These are phyloP conservation scores for Arctostaphylos glauca DNA, from an alignment of 148 eudicot species.

Conservation along the genomic window DNA sequence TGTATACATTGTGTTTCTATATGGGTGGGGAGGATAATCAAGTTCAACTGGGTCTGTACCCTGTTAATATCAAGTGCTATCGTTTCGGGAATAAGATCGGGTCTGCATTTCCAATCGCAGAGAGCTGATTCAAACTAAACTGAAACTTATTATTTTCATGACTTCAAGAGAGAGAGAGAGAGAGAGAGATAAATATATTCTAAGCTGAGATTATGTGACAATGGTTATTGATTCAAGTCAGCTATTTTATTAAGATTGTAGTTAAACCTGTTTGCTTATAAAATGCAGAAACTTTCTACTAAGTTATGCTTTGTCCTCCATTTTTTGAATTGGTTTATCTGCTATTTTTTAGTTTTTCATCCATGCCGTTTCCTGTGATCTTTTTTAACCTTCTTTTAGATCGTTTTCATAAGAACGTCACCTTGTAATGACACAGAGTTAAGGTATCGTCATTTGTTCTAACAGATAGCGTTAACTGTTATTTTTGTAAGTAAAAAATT, in stretches of 20 bases:
- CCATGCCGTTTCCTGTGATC: background rate
- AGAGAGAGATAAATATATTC: background rate
- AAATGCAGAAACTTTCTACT: background rate
- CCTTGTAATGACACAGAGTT: no score
- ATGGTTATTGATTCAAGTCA: background rate
- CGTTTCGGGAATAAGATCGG: slow-evolving; percentile 75
- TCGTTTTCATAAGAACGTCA: background rate
- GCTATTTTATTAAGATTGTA: background rate
- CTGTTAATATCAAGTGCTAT: slow-evolving; percentile 87
- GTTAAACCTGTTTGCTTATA: background rate
- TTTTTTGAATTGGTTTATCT: background rate
- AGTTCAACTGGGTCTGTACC: slow-evolving; percentile 81
- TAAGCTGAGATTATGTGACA: background rate
- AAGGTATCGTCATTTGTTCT: no score
- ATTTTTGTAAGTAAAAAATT: no score
- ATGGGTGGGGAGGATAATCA: slow-evolving; percentile 78
- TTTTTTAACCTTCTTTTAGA: background rate
- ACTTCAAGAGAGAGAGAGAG: background rate
- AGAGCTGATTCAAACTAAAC: slow-evolving; percentile 26
- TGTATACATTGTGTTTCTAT: slow-evolving; percentile 88
- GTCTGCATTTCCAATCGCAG: slow-evolving; percentile 86
- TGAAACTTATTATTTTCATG: background rate
- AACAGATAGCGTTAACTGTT: no score
- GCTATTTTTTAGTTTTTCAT: background rate
- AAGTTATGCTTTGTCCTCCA: no score